phyloP scores from a whole-genome alignment of 2,329 filamentous ascomycete species.

The Apiospora arundinis region DNA sequence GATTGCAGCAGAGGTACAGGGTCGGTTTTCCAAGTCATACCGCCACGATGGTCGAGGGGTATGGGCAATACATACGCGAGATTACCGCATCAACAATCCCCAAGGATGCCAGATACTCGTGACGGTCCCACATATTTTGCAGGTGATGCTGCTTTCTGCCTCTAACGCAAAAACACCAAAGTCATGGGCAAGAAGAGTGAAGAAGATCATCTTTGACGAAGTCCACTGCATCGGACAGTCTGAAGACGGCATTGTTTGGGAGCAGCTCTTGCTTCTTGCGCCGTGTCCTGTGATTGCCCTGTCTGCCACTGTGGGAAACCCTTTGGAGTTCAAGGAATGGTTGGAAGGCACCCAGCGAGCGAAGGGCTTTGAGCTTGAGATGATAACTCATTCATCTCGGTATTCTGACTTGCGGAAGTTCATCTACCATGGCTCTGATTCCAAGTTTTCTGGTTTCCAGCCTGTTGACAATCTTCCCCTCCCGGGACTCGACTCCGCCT shows the following conservation, averaged over 20 bases:
- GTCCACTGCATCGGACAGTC: constrained; percentile 81
- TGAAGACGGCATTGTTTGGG: constrained; percentile 73
- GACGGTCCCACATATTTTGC: constrained; percentile 78
- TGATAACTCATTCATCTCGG: constrained; percentile 71
- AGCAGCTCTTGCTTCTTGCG: constrained; percentile 20
- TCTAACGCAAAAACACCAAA: constrained; percentile 61
- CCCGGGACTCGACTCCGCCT: constrained; percentile 52
- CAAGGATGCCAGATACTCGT: constrained; percentile 77
- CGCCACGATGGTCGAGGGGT: constrained; percentile 68
- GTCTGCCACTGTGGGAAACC: constrained; percentile 81
- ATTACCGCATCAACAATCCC: constrained; percentile 77
- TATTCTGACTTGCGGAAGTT: constrained; percentile 85
- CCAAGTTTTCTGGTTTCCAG: constrained; percentile 58
- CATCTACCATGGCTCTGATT: constrained; percentile 61
- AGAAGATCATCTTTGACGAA: constrained; percentile 82
- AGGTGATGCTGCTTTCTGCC: constrained; percentile 76
- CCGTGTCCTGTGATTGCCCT: constrained; percentile 68
- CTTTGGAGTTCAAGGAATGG: constrained; percentile 73
- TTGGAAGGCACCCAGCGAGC: constrained; percentile 67
- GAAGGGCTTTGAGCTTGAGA: constrained; percentile 68
- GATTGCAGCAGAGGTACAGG: constrained; percentile 78
- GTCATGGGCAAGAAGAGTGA: constrained; percentile 71
- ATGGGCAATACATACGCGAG: constrained; percentile 80
- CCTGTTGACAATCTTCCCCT: constrained; percentile 48
- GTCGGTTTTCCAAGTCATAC: constrained; percentile 73